Conservation (phyloP, 139 green algal species). For the Micromonas pusilla region DNA sequence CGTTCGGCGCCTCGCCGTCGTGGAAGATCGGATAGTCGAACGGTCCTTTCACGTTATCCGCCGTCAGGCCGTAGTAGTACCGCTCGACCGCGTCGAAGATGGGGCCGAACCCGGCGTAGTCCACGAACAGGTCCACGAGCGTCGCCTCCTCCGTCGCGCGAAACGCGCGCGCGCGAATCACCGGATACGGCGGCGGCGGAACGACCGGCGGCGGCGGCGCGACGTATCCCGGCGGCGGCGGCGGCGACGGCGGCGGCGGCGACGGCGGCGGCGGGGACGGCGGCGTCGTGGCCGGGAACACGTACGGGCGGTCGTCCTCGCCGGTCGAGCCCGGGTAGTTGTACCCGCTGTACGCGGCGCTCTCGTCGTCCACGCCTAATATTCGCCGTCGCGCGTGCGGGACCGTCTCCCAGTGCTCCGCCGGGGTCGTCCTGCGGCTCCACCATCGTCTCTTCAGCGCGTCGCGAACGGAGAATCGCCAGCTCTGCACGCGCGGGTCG, state of each 20-base stretch:
- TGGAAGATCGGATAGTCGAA: neutral
- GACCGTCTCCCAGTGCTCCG: too few relatives aligned
- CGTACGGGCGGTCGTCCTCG: neutral
- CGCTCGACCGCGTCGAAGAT: neutral
- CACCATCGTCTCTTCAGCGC: too few relatives aligned
- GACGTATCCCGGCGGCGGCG: too few relatives aligned
- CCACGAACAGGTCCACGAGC: neutral
- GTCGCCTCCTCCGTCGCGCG: neutral
- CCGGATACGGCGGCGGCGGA: neutral
- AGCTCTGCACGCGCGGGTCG: too few relatives aligned
- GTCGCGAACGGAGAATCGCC: too few relatives aligned
- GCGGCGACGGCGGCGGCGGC: too few relatives aligned
- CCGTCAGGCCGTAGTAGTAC: slow-evolving; percentile 1
- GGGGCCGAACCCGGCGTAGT: neutral
- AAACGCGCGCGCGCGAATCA: neutral
- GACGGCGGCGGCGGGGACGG: neutral
- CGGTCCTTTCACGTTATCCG: too few relatives aligned
- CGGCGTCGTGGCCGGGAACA: neutral
- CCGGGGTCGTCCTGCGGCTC: too few relatives aligned
- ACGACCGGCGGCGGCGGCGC: too few relatives aligned
- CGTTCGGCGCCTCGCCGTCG: neutral
- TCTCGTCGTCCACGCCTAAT: too few relatives aligned
- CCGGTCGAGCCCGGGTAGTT: neutral
- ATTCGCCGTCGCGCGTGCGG: too few relatives aligned
- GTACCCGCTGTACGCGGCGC: neutral